Conservation (phyloP, 352 stramenopile species). For the Globisporangium sylvaticum region DNA sequence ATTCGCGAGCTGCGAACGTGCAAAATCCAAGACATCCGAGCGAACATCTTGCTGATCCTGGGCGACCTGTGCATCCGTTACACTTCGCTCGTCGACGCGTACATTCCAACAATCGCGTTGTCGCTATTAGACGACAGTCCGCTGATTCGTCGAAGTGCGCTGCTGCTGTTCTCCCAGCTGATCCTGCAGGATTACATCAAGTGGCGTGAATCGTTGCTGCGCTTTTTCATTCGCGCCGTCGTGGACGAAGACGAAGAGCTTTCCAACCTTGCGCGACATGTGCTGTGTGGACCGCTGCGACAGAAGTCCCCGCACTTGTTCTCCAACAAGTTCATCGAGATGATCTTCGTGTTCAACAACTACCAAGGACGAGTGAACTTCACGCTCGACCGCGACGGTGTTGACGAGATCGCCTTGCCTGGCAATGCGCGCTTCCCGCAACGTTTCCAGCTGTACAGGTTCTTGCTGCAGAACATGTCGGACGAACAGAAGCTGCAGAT, state of each 20-base stretch:
- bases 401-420: conserved; percentile 55
- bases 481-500: conserved; percentile 96
- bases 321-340: conserved; percentile 96
- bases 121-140: conserved; percentile 89
- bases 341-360: conserved; percentile 96
- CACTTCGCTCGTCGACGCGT: conserved; percentile 94
- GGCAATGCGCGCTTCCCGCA: conserved; percentile 55
- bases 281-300: conserved; percentile 89
- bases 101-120: conserved; percentile 94
- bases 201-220: conserved; percentile 94
- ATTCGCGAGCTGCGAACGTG: conserved; percentile 91
- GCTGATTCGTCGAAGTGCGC: conserved; percentile 90
- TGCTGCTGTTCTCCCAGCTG: conserved; percentile 95
- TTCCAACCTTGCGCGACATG: conserved; percentile 89
- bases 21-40: conserved; percentile 85
- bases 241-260: conserved; percentile 94
- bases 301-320: conserved; percentile 93
- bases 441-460: conserved; percentile 91
- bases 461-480: conserved; percentile 92
- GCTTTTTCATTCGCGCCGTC: conserved; percentile 93
- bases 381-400: conserved; percentile 57
- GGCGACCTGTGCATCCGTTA: conserved; percentile 96
- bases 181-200: conserved; percentile 99
- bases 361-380: conserved; percentile 61
- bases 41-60: conserved; percentile 96